Base-by-base conservation (phyloP, 257 asterid genomes). In the Forsythia viridissima region DNA sequence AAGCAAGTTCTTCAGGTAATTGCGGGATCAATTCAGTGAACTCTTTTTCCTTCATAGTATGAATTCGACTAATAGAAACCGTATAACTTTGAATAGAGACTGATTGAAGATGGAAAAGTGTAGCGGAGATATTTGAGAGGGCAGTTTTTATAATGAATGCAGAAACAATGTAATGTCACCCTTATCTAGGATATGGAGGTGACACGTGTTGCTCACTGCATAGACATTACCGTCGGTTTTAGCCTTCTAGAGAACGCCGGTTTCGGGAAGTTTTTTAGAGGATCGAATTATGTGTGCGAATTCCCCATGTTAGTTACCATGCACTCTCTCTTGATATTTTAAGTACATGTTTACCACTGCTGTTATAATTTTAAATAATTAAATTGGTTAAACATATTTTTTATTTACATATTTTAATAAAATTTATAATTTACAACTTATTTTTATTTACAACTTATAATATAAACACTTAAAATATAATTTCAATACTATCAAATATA, bases 1-100 rank as follows among this genome's bases (percentile, higher is more conserved):
- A 90, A 24, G 90, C 97, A 34, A 94, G 70, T 63, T 94, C 99
- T 15, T 91, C 96, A 3, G 99, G 99, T 3, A 94, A 51, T 80
- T 89, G 87, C 52, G 99, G 98, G 12, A 94, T 89, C 61, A 94
- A 70, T 52, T 92, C 98, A 0, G 83, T 80, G 70, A 83, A 85
- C 4, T 85, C 77, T 3, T 16, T 63, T 4, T 83, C 72, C 37
- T 72, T 85, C 90, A 86, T 85, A 10, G 63, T 18, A 18, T 16
- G 9, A 18, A 55, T 16, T 55, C 4, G 20, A 16, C 9, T 18
- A 30, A 30, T 30, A 30, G 34, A 30, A 30, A 30, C 34, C 1
- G 34, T 30, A 30, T 1, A 30, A 30, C 34, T 30, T 30, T 30
- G 34, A 24, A 24, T 30, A 1, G 1, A 30, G 34, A 30, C 34